Evolutionary conservation across 2,329 filamentous ascomycete genomes (phyloP).

Genomic region (Nemania abortiva): DNA sequence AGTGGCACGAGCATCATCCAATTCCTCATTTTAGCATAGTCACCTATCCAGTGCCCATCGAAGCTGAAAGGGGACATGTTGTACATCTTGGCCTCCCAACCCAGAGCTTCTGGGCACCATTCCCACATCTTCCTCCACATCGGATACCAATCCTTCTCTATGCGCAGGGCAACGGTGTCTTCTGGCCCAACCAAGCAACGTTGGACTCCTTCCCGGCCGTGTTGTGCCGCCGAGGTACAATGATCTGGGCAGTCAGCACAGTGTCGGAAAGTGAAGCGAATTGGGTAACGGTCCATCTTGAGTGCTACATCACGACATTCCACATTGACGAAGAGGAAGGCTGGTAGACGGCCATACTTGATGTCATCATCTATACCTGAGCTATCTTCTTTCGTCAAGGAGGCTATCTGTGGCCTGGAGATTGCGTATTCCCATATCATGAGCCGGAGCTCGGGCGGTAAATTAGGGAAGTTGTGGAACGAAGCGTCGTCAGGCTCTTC

Average conservation of each 20-base stretch:
- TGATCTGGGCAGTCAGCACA: neutral
- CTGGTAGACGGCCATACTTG: constrained; percentile 1
- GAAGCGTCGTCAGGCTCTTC: neutral
- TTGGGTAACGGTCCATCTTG: neutral
- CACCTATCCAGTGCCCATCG: neutral
- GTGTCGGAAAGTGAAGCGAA: neutral
- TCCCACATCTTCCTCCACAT: neutral
- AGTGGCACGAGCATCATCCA: neutral
- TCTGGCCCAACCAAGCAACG: neutral
- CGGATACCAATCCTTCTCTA: neutral
- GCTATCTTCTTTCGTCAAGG: neutral
- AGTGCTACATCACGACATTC: neutral
- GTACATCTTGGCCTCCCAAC: too few species aligned
- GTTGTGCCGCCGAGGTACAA: too few species aligned
- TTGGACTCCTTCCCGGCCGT: neutral
- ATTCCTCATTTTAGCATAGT: neutral
- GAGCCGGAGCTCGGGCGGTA: neutral
- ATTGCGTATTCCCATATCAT: neutral
- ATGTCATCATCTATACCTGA: neutral
- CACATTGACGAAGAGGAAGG: neutral
- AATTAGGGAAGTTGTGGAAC: neutral
- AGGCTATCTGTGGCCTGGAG: neutral
- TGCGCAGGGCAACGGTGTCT: neutral
- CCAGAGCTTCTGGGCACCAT: neutral
- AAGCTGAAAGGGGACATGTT: neutral